Base-by-base conservation (phyloP, 2,329 filamentous ascomycete genomes). In the Fonsecaea multimorphosa region DNA sequence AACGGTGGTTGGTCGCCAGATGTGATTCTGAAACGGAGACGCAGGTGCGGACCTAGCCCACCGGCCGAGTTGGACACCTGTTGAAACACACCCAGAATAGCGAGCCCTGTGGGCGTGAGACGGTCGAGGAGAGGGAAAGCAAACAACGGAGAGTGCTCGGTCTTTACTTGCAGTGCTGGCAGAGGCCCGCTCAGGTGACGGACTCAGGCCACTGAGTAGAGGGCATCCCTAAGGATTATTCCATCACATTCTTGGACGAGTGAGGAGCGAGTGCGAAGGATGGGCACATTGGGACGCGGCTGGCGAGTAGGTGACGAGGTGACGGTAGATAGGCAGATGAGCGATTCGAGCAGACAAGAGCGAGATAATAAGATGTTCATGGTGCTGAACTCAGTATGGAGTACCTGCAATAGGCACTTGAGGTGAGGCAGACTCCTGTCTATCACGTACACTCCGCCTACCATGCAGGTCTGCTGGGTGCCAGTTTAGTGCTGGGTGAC, bases 1-100 rank as follows among this genome's bases (percentile, higher is more conserved):
- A 1, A 27, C 44, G 61, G 53, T 67, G 67, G 64, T 67, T 69
- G 67, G 67, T 58, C 56, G 61, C 51, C 64, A 65, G 58, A 63
- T 49, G 40, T 54, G 34, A 58, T 49, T 59, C 66, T 68, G 66
- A 68, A 68, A 68, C 64, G 29, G 38, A 59, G 55, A 59, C 51
- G 7, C 27, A 31, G 36, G 22, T 31, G 51, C 56, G 53, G 27
- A 55, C 58, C 29, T 31, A 24, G 31, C 12, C 27, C 51, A 34
- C 32, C 11, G 7, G 56, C 11, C 24, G 56, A 29, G 36, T 24
- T 40, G n/a, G 34, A 36, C 57, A 16, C 19, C 3, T 19, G 62
- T 63, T 63, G 61, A 63, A 63, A 61, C 59, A 8, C 22, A 24
- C 12, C 57, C 57, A 24, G 46, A 16, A 55, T 34, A 32, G 58